A percentile compares a stretch with the other conserved stretches of the same genome.
phyloP scores from a whole-genome alignment of 257 asterid species.

The Vinca minor region DNA sequence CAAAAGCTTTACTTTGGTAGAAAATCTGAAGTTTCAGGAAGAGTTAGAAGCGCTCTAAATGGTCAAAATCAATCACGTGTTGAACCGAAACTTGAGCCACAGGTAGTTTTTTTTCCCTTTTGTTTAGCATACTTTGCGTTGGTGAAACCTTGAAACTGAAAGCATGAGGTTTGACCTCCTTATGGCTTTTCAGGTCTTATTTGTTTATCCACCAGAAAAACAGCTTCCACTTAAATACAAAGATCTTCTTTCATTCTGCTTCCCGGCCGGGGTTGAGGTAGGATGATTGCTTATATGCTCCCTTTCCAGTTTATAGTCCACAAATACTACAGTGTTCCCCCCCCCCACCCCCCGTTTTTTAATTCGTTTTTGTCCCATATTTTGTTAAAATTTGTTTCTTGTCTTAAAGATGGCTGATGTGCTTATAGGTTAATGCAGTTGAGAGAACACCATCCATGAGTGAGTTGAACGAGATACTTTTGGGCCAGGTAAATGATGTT shows the following conservation, averaged over 20 bases:
- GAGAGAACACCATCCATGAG: constrained; percentile 99
- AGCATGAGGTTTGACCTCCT: constrained; percentile 15
- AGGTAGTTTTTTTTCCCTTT: constrained; percentile 35
- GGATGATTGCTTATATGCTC: constrained; percentile 16
- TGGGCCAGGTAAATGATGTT: constrained; percentile 95
- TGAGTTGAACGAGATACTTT: constrained; percentile 88
- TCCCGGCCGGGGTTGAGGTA: constrained; percentile 97
- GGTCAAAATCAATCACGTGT: constrained; percentile 77
- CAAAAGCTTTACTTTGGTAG: constrained; percentile 74
- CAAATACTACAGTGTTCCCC: not conserved
- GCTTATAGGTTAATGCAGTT: constrained; percentile 75
- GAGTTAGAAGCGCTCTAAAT: constrained; percentile 62
- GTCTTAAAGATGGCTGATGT: constrained; percentile 18
- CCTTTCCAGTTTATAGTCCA: not conserved
- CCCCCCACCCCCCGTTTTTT: too few species aligned
- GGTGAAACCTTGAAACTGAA: not conserved
- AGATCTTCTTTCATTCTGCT: constrained; percentile 96
- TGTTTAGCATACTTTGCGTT: not conserved
- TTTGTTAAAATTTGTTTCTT: not conserved
- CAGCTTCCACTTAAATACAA: constrained; percentile 87
- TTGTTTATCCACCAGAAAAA: constrained; percentile 97
- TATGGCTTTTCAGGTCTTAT: constrained; percentile 67
- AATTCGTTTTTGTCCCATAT: not conserved
- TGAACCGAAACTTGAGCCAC: constrained; percentile 97
- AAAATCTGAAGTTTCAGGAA: constrained; percentile 76